Evolutionary conservation across 805 yeast species (phyloP), one percentile per base, ranked within the genome.

Genomic region (Candida suzukii): DNA sequence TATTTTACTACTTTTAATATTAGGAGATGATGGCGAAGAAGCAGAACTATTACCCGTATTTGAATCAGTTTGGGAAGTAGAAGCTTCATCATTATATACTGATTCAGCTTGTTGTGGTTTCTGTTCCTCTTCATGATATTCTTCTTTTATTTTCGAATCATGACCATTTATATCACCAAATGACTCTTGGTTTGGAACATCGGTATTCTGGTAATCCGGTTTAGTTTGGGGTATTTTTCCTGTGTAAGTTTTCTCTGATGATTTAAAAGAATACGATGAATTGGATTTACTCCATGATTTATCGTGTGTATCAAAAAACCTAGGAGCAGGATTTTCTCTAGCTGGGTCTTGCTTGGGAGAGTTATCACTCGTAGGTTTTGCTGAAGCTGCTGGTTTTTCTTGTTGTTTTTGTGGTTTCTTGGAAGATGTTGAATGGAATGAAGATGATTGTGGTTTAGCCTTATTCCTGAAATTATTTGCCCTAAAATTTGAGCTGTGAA

Each of bases 171-270:
- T n/a, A n/a, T n/a, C n/a, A n/a, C n/a, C n/a, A n/a, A n/a, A n/a
- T n/a, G n/a, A n/a, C n/a, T n/a, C n/a, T n/a, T n/a, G n/a, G n/a
- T n/a, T n/a, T n/a, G n/a, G n/a, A n/a, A n/a, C 4, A 26, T 13
- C 29, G 14, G 11, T 13, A 18, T n/a, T n/a, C n/a, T n/a, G n/a
- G n/a, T 31, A 17, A 19, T 19, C 21, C 19, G 35, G 27, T 21
- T 20, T 21, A 4, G 29, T 25, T 16, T 25, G 14, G 3, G 61
- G 60, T 6, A 38, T 42, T n/a, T 38, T 35, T 5, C 57, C 57
- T 14, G 56, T 52, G 29, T 45, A 53, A 10, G 64, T 57, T 40
- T 47, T 54, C 31, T 57, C 61, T 2, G 48, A 34, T 2, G 56
- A 46, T 13, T 42, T 46, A 39, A 45, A 58, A 5, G 63, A 54